Percentiles rank a stretch among this genome's conserved stretches.
phyloP scores from a whole-genome alignment of 352 stramenopile genomes.

The Globisporangium apiculatum region DNA sequence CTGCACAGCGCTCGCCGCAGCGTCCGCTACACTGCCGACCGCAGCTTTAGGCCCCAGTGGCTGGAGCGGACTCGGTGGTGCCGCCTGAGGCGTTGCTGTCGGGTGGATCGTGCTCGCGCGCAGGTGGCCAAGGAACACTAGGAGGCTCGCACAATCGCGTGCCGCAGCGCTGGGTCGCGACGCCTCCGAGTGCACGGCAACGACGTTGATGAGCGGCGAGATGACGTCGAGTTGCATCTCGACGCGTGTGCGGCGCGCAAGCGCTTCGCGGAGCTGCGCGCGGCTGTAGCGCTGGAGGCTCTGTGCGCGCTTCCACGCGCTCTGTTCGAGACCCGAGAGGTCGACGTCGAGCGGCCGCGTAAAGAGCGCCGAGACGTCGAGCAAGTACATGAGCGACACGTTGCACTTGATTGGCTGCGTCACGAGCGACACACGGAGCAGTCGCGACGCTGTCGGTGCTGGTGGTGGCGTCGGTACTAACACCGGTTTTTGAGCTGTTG shows the following conservation, averaged over 20 bases:
- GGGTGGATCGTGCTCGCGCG: conserved; percentile 51
- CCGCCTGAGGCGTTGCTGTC: conserved; percentile 11
- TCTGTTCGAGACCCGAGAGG: conserved; percentile 62
- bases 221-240: conserved; percentile 74
- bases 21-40: neutral
- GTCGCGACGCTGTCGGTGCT: conserved; percentile 11
- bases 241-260: conserved; percentile 63
- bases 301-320: conserved; percentile 65
- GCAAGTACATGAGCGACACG: conserved; percentile 67
- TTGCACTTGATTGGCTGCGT: conserved; percentile 79
- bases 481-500: too few species aligned
- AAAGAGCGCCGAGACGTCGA: conserved; percentile 64
- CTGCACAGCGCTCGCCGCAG: conserved; percentile 4
- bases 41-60: neutral
- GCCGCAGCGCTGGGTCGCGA: conserved; percentile 6
- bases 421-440: conserved; percentile 57
- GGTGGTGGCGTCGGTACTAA: too few species aligned
- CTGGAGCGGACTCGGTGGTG: conserved; percentile 10
- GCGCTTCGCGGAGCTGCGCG: conserved; percentile 61
- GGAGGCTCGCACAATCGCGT: conserved; percentile 24
- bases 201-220: conserved; percentile 70
- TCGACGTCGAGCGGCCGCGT: conserved; percentile 67
- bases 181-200: conserved; percentile 33
- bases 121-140: conserved; percentile 74
- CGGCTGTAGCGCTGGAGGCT: conserved; percentile 71